These are phyloP conservation scores for Flaveria ramosissima DNA, from an alignment of 129 eudicot genomes.

Conservation along the genomic window DNA sequence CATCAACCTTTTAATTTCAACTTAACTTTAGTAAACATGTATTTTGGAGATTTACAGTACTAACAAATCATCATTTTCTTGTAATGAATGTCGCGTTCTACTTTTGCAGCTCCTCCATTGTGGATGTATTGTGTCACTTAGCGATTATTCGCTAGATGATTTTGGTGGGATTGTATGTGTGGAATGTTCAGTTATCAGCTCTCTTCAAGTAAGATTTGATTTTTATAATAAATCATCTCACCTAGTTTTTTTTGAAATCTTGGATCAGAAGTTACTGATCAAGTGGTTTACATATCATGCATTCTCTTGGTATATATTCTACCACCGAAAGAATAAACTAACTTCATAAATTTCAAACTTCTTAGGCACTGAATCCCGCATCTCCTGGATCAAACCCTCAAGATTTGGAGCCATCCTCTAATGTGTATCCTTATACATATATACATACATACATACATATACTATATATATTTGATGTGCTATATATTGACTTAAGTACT, in stretches of 20 bases:
- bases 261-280: background rate
- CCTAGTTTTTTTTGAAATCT: background rate
- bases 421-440: slow-evolving; percentile 38
- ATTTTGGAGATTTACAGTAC: background rate
- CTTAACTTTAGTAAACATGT: background rate
- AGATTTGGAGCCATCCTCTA: slow-evolving; percentile 34
- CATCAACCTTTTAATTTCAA: background rate
- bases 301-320: background rate
- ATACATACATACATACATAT: background rate
- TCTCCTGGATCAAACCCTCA: background rate
- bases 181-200: slow-evolving; percentile 44
- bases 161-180: slow-evolving; percentile 58
- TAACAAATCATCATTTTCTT: slow-evolving; percentile 6
- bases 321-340: background rate
- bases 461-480: background rate
- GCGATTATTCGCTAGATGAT: slow-evolving; percentile 50
- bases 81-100: slow-evolving; percentile 3
- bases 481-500: background rate
- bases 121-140: slow-evolving; percentile 61
- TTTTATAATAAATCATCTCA: background rate
- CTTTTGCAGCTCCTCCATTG: slow-evolving; percentile 59
- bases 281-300: background rate
- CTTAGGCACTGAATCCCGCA: background rate
- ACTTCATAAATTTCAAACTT: background rate
- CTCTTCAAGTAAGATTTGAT: slow-evolving; percentile 37